These are phyloP conservation scores for Tetracentron sinense DNA, from an alignment of 164 flowering plant genomes.

Conservation along the genomic window DNA sequence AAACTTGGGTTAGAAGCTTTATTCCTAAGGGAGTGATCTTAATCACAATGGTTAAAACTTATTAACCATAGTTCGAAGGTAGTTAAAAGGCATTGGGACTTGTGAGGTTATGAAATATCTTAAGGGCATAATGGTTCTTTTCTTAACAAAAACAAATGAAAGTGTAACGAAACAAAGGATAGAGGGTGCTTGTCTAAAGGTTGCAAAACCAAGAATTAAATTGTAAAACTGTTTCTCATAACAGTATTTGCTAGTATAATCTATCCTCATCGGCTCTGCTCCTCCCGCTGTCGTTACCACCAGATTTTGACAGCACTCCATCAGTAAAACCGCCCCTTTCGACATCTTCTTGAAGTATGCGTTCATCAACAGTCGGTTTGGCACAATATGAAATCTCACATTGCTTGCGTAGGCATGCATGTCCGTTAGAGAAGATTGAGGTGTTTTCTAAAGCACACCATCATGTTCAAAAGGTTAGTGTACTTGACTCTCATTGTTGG, in stretches of 20 bases:
- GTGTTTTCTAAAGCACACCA: conserved; percentile 25
- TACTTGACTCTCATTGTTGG: conserved; percentile 17
- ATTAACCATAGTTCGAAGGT: too few relatives aligned
- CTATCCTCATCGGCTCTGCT: conserved; percentile 22
- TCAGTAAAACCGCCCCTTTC: conserved; percentile 16
- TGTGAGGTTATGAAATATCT: too few relatives aligned
- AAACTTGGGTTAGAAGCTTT: too few relatives aligned
- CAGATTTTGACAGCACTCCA: conserved; percentile 16
- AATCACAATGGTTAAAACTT: too few relatives aligned
- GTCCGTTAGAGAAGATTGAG: conserved; percentile 21
- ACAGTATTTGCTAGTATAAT: conserved; percentile 19
- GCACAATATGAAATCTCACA: conserved; percentile 26
- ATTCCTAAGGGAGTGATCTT: too few relatives aligned
- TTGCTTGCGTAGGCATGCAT: conserved; percentile 15
- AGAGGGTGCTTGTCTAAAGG: too few relatives aligned
- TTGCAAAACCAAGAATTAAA: too few relatives aligned
- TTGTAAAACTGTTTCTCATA: too few relatives aligned
- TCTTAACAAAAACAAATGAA: too few relatives aligned
- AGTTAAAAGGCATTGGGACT: too few relatives aligned
- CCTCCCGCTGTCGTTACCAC: conserved; percentile 25
- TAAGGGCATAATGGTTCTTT: too few relatives aligned
- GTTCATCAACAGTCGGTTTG: conserved; percentile 16
- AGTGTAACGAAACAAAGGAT: too few relatives aligned
- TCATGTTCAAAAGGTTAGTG: conserved; percentile 17
- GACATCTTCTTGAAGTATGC: conserved; percentile 15